Evolutionary conservation across 352 stramenopile species (phyloP).

Genomic region (Globisporangium echinulatum): DNA sequence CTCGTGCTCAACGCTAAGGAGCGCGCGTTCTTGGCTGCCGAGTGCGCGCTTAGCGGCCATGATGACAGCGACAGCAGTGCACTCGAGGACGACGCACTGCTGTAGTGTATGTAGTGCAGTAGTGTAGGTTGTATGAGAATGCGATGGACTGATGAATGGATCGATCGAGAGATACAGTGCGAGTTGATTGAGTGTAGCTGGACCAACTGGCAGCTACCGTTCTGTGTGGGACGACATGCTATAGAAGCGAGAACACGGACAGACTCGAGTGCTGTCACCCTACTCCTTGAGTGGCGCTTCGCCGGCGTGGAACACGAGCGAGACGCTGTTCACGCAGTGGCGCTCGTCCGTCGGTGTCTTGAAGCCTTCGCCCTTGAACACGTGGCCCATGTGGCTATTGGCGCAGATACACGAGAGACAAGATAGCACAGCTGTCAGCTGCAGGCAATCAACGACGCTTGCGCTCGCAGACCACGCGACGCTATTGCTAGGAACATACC

Average conservation of each 20-base stretch:
- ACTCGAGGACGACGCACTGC: conserved; percentile 44
- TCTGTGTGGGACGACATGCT: neutral
- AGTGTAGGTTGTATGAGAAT: neutral
- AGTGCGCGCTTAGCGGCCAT: conserved; percentile 24
- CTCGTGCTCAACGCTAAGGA: conserved; percentile 34
- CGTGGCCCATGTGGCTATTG: conserved; percentile 84
- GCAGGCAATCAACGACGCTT: too few species aligned
- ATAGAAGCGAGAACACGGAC: neutral
- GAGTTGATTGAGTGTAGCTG: too few species aligned
- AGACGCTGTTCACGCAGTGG: conserved; percentile 90
- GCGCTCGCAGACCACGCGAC: too few species aligned
- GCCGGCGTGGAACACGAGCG: conserved; percentile 74
- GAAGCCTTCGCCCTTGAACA: conserved; percentile 88
- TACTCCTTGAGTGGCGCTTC: conserved; percentile 40
- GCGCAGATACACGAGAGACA: conserved; percentile 2
- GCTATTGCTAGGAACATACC: conserved; percentile 24
- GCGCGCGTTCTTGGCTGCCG: conserved; percentile 37
- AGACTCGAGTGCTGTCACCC: neutral
- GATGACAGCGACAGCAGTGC: conserved; percentile 33
- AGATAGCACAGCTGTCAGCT: neutral
- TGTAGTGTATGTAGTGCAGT: neutral
- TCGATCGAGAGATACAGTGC: neutral
- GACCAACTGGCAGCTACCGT: too few species aligned
- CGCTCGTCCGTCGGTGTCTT: conserved; percentile 84
- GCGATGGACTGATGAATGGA: neutral